Base-by-base conservation (phyloP, 495 filamentous ascomycete species). In the Penicillium atrosanguineum region DNA sequence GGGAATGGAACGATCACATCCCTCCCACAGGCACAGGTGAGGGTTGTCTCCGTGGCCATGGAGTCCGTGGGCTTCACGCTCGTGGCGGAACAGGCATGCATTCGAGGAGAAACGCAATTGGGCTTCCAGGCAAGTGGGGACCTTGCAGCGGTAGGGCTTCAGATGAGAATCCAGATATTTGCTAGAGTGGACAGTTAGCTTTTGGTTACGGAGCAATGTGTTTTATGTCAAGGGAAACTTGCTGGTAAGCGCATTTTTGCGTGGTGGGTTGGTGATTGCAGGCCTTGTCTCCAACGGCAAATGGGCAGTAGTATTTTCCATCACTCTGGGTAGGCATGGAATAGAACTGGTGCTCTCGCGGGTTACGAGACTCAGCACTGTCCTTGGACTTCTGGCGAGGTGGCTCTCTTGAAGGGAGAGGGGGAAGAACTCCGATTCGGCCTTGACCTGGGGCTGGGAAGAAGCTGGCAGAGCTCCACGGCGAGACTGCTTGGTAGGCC, bases 231-330 rank as follows among this genome's bases (percentile, higher is more conserved):
- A 19, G 52, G 53, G 34, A 31, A 53, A 67, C 87, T 83, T 86
- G 92, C 91, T 95, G 90, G 70, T 96, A 97, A 72, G 94, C 92
- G 84, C 91, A 97, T 80, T 96, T 96, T 56, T 96, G 87, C 70
- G 90, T 91, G 59, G 89, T 91, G 19, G 90, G 84, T 62, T 86
- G 85, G 79, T 95, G 90, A 67, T 80, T 85, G 81, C 91, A 95
- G 53, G 79, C 83, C 39, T 84, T 72, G 55, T 88, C 79, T 68
- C 82, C 83, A 50, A 57, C 63, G 70, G 88, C 86, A 75, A 83
- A 91, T 20, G 91, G 91, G 82, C 91, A 97, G 75, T 95, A 88
- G 71, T 91, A 97, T 44, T 93, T 80, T 65, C 87, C 88, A 73
- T 95, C 89, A 56, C 73, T 73, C 39, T 83, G 79, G 41, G 81